These are phyloP conservation scores for Anthracocystis walkeri DNA, from an alignment of 1,284 basidiomycete genomes.

Conservation along the genomic window DNA sequence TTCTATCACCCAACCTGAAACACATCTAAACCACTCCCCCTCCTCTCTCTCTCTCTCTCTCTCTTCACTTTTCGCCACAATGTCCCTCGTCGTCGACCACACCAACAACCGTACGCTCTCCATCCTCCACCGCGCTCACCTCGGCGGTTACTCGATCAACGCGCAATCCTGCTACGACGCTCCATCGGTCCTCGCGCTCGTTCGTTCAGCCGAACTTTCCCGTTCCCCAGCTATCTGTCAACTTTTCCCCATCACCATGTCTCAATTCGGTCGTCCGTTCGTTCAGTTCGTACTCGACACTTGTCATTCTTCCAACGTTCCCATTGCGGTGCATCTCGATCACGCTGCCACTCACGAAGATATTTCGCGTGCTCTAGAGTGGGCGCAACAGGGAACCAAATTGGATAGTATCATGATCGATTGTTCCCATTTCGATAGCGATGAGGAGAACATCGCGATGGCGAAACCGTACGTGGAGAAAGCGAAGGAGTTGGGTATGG, in stretches of 20 bases:
- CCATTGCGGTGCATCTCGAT: conserved; percentile 52
- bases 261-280: conserved; percentile 51
- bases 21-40: too few species aligned
- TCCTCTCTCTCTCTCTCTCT: too few species aligned
- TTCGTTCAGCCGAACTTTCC: conserved; percentile 34
- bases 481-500: conserved; percentile 69
- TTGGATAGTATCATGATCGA: conserved; percentile 56
- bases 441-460: conserved; percentile 52
- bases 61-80: too few species aligned
- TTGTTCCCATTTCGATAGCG: conserved; percentile 43
- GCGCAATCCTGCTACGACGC: conserved; percentile 50
- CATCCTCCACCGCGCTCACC: conserved; percentile 31
- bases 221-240: conserved; percentile 42
- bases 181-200: conserved; percentile 43
- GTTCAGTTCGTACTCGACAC: conserved; percentile 32
- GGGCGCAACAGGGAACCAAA: conserved; percentile 35
- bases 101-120: conserved; percentile 45
- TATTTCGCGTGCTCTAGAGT: conserved; percentile 36
- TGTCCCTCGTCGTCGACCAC: conserved; percentile 4
- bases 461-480: conserved; percentile 51
- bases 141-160: conserved; percentile 44
- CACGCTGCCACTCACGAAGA: conserved; percentile 48
- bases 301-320: conserved; percentile 38
- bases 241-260: conserved; percentile 53
- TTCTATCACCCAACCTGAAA: too few species aligned